phyloP scores from a whole-genome alignment of 2,329 filamentous ascomycete genomes.

The Aspergillus latus region DNA sequence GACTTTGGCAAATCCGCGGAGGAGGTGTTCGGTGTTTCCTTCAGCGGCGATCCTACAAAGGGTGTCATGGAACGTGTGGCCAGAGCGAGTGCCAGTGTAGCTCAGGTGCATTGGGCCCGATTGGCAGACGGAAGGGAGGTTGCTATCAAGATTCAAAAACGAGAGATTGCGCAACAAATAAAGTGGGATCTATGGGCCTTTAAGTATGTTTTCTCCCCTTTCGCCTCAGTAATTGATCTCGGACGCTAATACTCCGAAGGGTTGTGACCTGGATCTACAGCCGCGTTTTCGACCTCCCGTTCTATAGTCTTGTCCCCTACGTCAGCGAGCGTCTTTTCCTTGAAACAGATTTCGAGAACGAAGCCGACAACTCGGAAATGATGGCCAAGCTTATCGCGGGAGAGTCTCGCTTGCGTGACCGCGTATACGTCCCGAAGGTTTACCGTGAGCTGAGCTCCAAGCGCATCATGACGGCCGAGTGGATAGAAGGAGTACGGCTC shows the following conservation, averaged over 20 bases:
- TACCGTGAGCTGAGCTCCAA: slow-evolving; percentile 79
- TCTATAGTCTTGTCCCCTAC: slow-evolving; percentile 88
- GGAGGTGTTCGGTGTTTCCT: slow-evolving; percentile 90
- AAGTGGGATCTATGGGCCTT: slow-evolving; percentile 96
- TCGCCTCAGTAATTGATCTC: not conserved
- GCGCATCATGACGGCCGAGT: slow-evolving; percentile 90
- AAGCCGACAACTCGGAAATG: slow-evolving; percentile 80
- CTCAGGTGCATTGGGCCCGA: slow-evolving; percentile 93
- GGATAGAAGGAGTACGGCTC: slow-evolving; percentile 91
- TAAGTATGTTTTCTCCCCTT: slow-evolving; percentile 56
- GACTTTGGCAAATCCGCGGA: slow-evolving; percentile 84
- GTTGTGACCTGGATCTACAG: slow-evolving; percentile 81
- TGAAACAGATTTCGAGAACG: slow-evolving; percentile 92
- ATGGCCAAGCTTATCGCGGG: slow-evolving; percentile 75
- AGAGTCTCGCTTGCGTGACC: slow-evolving; percentile 72
- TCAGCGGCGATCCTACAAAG: slow-evolving; percentile 62
- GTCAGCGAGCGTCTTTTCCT: slow-evolving; percentile 88
- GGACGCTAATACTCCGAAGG: slow-evolving; percentile 41
- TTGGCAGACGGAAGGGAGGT: slow-evolving; percentile 85
- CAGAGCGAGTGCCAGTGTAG: slow-evolving; percentile 80
- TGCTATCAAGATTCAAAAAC: slow-evolving; percentile 94
- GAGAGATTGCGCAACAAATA: slow-evolving; percentile 87
- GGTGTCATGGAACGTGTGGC: slow-evolving; percentile 70
- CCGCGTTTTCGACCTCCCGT: slow-evolving; percentile 85
- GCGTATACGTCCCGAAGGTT: slow-evolving; percentile 85